Evolutionary conservation across 805 yeast species (phyloP).

Genomic region (Candida broadrunensis): DNA sequence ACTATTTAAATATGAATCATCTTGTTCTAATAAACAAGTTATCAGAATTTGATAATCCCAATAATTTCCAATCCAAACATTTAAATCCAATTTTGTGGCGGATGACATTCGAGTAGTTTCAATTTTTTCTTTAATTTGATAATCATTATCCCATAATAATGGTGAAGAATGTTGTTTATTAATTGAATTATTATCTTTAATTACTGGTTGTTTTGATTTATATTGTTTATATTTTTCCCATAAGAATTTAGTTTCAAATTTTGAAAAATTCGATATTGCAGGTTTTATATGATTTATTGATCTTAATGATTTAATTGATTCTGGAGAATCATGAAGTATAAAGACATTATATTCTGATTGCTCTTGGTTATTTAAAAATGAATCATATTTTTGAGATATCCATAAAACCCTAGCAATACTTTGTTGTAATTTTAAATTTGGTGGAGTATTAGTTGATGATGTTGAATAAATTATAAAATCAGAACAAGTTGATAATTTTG

Average conservation of each 20-base stretch:
- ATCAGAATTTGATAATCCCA: slow-evolving; percentile 59
- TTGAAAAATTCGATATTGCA: background rate
- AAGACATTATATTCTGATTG: slow-evolving; percentile 10
- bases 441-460: slow-evolving; percentile 29
- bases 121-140: slow-evolving; percentile 69
- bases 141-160: slow-evolving; percentile 60
- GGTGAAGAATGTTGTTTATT: background rate
- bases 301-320: background rate
- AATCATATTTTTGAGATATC: slow-evolving; percentile 34
- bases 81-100: slow-evolving; percentile 54
- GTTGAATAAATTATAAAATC: slow-evolving; percentile 67
- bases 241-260: background rate
- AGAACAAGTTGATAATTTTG: slow-evolving; percentile 71
- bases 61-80: slow-evolving; percentile 81
- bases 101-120: slow-evolving; percentile 83
- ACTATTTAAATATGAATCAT: background rate
- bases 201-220: background rate
- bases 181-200: background rate
- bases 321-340: background rate
- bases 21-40: slow-evolving; percentile 5
- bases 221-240: background rate
- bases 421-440: slow-evolving; percentile 11
- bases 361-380: slow-evolving; percentile 5
- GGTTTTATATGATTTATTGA: background rate
- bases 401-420: slow-evolving; percentile 32